phyloP scores from a whole-genome alignment of 129 eudicot genomes.

The Oenanthe sinensis region DNA sequence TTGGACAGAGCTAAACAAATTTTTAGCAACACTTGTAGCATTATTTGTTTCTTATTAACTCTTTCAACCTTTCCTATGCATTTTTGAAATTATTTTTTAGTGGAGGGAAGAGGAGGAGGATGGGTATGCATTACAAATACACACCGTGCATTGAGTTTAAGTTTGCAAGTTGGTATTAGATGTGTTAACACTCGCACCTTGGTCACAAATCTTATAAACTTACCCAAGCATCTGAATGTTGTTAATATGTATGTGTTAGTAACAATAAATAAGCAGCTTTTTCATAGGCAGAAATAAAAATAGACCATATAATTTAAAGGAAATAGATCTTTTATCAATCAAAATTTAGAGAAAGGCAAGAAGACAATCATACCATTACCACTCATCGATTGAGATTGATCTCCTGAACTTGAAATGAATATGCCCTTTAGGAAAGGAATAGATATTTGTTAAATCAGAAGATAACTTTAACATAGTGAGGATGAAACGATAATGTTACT shows the following conservation, averaged over 20 bases:
- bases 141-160: background rate
- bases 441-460: conserved; percentile 9
- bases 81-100: background rate
- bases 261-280: background rate
- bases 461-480: background rate
- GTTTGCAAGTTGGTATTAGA: background rate
- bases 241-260: background rate
- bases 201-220: background rate
- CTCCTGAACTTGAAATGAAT: conserved; percentile 87
- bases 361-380: conserved; percentile 63
- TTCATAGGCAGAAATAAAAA: background rate
- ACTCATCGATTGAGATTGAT: conserved; percentile 71
- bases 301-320: background rate
- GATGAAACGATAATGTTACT: background rate
- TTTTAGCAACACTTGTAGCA: background rate
- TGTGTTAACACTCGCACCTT: background rate
- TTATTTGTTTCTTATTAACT: background rate
- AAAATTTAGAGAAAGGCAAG: background rate
- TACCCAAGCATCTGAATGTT: background rate
- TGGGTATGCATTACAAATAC: background rate
- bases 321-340: background rate
- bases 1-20: background rate
- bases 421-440: conserved; percentile 54
- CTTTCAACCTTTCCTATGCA: background rate
- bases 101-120: background rate